Evolutionary conservation across 176 grass and related monocot genomes (phyloP).

Genomic region (Paspalum vaginatum): DNA sequence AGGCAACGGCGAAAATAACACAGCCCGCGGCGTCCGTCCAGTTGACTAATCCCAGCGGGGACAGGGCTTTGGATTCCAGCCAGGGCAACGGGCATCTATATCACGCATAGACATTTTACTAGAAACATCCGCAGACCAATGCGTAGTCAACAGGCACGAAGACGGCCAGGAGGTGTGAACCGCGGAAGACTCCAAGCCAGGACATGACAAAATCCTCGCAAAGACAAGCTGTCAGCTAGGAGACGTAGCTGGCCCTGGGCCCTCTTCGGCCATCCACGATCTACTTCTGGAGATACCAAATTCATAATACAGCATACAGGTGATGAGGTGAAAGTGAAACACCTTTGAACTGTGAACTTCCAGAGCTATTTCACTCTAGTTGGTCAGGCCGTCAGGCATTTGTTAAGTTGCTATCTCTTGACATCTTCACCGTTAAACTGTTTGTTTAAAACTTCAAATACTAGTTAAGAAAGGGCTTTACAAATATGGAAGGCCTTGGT

Average conservation of each 20-base stretch:
- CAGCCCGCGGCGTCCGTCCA: conserved; percentile 1
- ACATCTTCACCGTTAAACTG: conserved; percentile 33
- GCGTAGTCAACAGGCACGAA: conserved; percentile 48
- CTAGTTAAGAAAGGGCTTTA: conserved; percentile 13
- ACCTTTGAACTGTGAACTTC: neutral
- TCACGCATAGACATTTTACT: conserved; percentile 21
- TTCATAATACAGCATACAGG: neutral
- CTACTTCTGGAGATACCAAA: conserved; percentile 25
- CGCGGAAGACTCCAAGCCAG: conserved; percentile 15
- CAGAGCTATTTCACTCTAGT: neutral
- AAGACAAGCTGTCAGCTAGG: conserved; percentile 35
- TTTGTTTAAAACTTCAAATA: conserved; percentile 7
- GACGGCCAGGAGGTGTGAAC: conserved; percentile 32
- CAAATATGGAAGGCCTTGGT: conserved; percentile 32
- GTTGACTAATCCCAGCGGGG: conserved; percentile 42
- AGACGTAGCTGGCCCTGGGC: neutral
- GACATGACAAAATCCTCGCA: conserved; percentile 33
- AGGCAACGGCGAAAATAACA: conserved; percentile 19
- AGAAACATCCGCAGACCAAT: conserved; percentile 19
- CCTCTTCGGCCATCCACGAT: conserved; percentile 3
- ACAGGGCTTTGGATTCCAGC: conserved; percentile 55
- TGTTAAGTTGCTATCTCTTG: neutral
- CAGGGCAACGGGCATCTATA: conserved; percentile 43
- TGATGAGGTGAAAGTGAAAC: conserved; percentile 15
- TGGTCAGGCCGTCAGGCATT: conserved; percentile 16